Evolutionary conservation across 139 green algal species (phyloP), one percentile per base, ranked within the genome.

Genomic region (Nannochloris sp.): DNA sequence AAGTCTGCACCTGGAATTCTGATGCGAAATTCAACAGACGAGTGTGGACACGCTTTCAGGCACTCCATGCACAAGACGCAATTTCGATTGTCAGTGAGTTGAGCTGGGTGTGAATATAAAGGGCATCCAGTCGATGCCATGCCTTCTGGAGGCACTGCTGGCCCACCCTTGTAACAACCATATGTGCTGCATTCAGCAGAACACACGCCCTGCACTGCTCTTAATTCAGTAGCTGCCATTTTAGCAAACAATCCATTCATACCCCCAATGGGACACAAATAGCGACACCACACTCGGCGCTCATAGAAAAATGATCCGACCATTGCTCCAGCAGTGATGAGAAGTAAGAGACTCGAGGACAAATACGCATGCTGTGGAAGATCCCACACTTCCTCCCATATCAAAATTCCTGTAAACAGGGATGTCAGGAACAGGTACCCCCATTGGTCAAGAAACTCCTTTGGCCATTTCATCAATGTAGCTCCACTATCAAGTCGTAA

Each of bases 171-270:
- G 72, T 81, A 88, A 71, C 84, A 91, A 60, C 66, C 54, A 59
- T 88, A 91, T 3, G 81, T 88, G 50, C 18, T 69, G 67, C 84
- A 91, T n/a, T 78, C 76, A 48, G 69, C 80, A 21, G 72, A 77
- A 68, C 87, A 94, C 10, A 94, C 77, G n/a, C 87, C 87, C 40
- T 88, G 80, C n/a, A 74, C 37, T 2, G 85, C 82, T 2, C 87
- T 68, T 59, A 94, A 68, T 76, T 94, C 87, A 2, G 83, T 93
- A 43, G 87, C 69, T 18, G 74, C 56, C 68, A 91, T 69, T 80
- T 94, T 94, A 57, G 86, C 86, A 71, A 93, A 91, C 61, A 94
- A 56, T 24, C 83, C 86, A 64, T 92, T 94, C 87, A 94, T 94
- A 55, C 83, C 87, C 44, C 86, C 86, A 46, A 92, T 91, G 37